Evolutionary conservation across 2,329 filamentous ascomycete species (phyloP).

Genomic region (Nigrograna mackinnonii): DNA sequence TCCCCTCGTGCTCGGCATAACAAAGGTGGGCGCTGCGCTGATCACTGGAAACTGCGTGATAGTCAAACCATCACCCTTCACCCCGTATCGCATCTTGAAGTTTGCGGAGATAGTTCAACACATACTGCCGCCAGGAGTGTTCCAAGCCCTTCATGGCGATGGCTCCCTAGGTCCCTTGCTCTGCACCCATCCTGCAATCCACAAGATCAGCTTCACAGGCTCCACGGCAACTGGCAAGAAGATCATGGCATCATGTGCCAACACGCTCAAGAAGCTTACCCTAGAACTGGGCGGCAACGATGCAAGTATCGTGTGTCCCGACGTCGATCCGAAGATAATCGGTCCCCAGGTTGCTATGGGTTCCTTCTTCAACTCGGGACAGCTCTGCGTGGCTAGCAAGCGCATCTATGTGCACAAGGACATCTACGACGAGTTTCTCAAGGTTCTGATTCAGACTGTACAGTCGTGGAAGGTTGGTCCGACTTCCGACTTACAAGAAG

Average conservation of each 20-base stretch:
- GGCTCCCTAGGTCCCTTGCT: slow-evolving; percentile 64
- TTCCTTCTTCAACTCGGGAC: slow-evolving; percentile 61
- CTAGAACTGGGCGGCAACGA: slow-evolving; percentile 69
- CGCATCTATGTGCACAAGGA: slow-evolving; percentile 43
- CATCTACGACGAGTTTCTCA: slow-evolving; percentile 45
- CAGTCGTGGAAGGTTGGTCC: slow-evolving; percentile 34
- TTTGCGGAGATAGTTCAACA: slow-evolving; percentile 60
- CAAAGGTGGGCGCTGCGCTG: slow-evolving; percentile 62
- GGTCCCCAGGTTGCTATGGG: slow-evolving; percentile 37
- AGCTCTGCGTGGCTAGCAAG: slow-evolving; percentile 45
- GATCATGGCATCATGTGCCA: slow-evolving; percentile 59
- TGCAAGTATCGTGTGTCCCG: slow-evolving; percentile 58
- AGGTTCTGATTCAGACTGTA: slow-evolving; percentile 28
- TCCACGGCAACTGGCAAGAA: slow-evolving; percentile 64
- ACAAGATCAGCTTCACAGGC: slow-evolving; percentile 68
- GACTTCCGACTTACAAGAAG: slow-evolving; percentile 38
- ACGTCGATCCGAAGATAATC: slow-evolving; percentile 45
- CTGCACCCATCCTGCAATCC: slow-evolving; percentile 61
- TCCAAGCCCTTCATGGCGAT: slow-evolving; percentile 64
- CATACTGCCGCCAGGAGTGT: slow-evolving; percentile 65
- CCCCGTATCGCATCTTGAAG: slow-evolving; percentile 63
- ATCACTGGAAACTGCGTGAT: slow-evolving; percentile 61
- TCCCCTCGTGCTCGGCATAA: slow-evolving; percentile 55
- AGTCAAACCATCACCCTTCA: slow-evolving; percentile 61
- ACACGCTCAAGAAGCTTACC: slow-evolving; percentile 63